Base-by-base conservation (phyloP, 78 protist genomes). In the Ministeria vibrans region DNA sequence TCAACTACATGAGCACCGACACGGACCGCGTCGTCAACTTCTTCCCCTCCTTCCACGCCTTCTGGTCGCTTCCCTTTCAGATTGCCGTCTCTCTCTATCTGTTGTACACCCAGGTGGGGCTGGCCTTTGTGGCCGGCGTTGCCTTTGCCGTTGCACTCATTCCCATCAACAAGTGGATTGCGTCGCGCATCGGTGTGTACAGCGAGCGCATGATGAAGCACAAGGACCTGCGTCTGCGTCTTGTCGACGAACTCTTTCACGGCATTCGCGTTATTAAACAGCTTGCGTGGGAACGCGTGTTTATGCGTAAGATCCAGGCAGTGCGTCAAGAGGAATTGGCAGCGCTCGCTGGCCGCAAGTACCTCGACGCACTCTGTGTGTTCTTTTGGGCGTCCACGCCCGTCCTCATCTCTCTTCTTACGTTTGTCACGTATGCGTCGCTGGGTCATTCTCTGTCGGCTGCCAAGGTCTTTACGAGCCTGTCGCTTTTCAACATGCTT, bases 311-410 rank as follows among this genome's bases (percentile, higher is more conserved):
- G 38, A 49, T 49, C n/a, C 20, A 3, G 23, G 44, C 38, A 1
- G 20, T 59, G 9, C 68, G 71, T 4, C 38, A 4, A 5, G 44
- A 2, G 32, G 83, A 79, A 51, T 43, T 79, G 30, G 32, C 1
- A 7, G 23, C 15, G 15, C 63, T 81, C n/a, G 5, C 25, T 28
- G 51, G 59, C 13, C 49, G 71, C 30, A 81, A 81, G 80, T 63
- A 71, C 72, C 79, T 81, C 32, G 86, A 81, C 45, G 86, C 86
- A 32, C 13, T 39, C 46, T 81, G 86, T 55, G 86, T 81, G 43
- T 81, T 55, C 28, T 72, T 81, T 42, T 81, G 86, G 86, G 86
- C 86, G 45, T 43, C 80, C 25, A 81, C 86, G 3, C 86, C 86
- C 27, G 75, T 81, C 3, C 59, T 81, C 36, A 70, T 81, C 30